A percentile compares a stretch with the other conserved stretches of the same genome.
These are phyloP conservation scores for Leccinum insigne DNA, from an alignment of 1,284 basidiomycete genomes.

Conservation along the genomic window DNA sequence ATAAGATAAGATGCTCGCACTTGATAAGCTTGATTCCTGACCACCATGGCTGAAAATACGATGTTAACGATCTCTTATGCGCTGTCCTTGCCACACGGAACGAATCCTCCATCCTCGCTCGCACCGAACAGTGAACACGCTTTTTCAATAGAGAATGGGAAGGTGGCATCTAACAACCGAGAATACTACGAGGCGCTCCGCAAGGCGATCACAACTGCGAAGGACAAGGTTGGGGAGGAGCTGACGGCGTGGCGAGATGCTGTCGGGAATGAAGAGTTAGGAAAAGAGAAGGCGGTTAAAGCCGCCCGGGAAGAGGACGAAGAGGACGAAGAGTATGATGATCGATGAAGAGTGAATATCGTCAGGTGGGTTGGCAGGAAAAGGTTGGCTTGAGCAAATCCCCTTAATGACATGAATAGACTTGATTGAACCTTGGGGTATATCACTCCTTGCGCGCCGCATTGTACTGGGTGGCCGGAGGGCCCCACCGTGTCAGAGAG, in stretches of 20 bases:
- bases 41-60: slow-evolving; percentile 31
- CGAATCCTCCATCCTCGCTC: slow-evolving; percentile 21
- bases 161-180: slow-evolving; percentile 16
- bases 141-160: slow-evolving; percentile 33
- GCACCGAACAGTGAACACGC: slow-evolving; percentile 13
- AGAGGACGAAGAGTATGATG: slow-evolving; percentile 32
- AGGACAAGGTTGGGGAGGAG: slow-evolving; percentile 55
- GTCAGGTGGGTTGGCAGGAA: neutral
- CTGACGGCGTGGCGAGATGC: slow-evolving; percentile 70
- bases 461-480: too few relatives aligned
- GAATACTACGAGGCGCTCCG: slow-evolving; percentile 54
- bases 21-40: slow-evolving; percentile 2
- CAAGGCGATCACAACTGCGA: slow-evolving; percentile 50
- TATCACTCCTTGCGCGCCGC: neutral
- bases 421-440: neutral
- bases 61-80: slow-evolving; percentile 49
- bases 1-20: slow-evolving; percentile 13
- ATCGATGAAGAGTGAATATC: neutral
- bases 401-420: neutral
- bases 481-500: too few relatives aligned
- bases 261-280: slow-evolving; percentile 58
- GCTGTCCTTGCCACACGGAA: slow-evolving; percentile 45
- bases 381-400: neutral
- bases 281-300: slow-evolving; percentile 46
- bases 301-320: slow-evolving; percentile 39